Evolutionary conservation across 495 filamentous ascomycete genomes (phyloP), one percentile per base, ranked within the genome.

Genomic region (Podospora pseudopauciseta): DNA sequence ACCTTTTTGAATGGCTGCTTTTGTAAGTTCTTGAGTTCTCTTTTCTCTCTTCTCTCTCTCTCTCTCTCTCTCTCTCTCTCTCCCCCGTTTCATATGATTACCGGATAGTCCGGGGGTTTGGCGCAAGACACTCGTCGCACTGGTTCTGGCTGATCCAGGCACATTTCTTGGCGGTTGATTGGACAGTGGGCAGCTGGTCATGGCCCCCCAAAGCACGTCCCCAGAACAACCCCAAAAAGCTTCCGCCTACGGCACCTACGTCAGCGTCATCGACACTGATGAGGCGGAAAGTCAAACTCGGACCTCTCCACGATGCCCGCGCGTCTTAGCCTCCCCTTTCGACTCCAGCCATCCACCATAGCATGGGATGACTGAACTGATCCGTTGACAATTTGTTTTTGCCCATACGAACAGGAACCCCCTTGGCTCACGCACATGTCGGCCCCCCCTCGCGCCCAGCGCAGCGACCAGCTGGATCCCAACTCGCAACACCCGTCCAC

Each of bases 341-440:
- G 39, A 65, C 28, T 53, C 54, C 23, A 34, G 55, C 20, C 44
- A 34, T 18, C 49, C 62, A 61, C 55, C 54, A 66, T 19, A 61
- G 54, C 64, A 39, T 19, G 32, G n/a, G 49, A 60, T 27, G 19
- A 60, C 55, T 58, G 55, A 58, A 20, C 55, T 58, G 55, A 58
- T 49, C 39, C 15, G 9, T 49, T 49, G 23, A 18, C 19, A 32
- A 9, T 16, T 62, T 44, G 4, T 4, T 62, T 44, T 20, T 49
- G n/a, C 26, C 7, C 7, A 28, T 7, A 20, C 3, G 23, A 64
- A 61, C 59, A 83, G 81, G 81, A 84, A 62, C 76, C 80, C 65
- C 81, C 82, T 71, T 84, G 81, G 81, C 74, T 84, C 71, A 69
- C 79, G 75, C 81, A 82, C 76, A 84, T 84, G 82, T 83, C 82